A percentile compares a stretch with the other conserved stretches of the same genome.
These are phyloP conservation scores for Penicillium sp. DNA, from an alignment of 2,329 filamentous ascomycete genomes.

Conservation along the genomic window DNA sequence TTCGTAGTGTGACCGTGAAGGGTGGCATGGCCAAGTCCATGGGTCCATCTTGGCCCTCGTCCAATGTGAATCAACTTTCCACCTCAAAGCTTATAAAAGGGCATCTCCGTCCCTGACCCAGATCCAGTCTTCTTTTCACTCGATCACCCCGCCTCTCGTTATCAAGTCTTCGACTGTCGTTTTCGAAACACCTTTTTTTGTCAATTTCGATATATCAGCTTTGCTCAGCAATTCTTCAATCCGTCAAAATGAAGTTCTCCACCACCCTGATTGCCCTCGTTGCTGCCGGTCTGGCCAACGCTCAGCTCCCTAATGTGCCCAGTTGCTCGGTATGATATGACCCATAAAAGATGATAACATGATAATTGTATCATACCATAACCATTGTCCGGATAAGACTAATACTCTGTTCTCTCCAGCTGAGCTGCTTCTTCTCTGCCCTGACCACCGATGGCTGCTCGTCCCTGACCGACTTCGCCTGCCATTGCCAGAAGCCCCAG, in stretches of 20 bases:
- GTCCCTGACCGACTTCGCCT: slow-evolving; percentile 55
- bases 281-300: slow-evolving; percentile 52
- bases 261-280: slow-evolving; percentile 45
- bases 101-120: slow-evolving; percentile 18
- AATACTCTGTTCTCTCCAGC: slow-evolving; percentile 23
- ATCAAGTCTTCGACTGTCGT: slow-evolving; percentile 29
- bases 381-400: neutral
- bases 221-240: slow-evolving; percentile 8
- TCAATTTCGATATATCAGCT: slow-evolving; percentile 7
- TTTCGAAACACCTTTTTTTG: slow-evolving; percentile 23
- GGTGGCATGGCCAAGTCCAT: neutral
- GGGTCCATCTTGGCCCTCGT: neutral
- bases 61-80: neutral
- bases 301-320: slow-evolving; percentile 55
- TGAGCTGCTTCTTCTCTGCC: slow-evolving; percentile 54
- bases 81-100: slow-evolving; percentile 32
- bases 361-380: neutral
- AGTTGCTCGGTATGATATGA: slow-evolving; percentile 52
- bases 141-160: slow-evolving; percentile 23
- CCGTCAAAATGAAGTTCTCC: slow-evolving; percentile 44
- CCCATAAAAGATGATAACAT: neutral
- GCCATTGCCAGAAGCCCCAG: slow-evolving; percentile 55
- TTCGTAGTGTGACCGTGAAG: slow-evolving; percentile 21
- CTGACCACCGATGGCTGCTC: slow-evolving; percentile 54
- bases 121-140: slow-evolving; percentile 13